phyloP scores from a whole-genome alignment of 345 rosid species.

The Punica granatum region DNA sequence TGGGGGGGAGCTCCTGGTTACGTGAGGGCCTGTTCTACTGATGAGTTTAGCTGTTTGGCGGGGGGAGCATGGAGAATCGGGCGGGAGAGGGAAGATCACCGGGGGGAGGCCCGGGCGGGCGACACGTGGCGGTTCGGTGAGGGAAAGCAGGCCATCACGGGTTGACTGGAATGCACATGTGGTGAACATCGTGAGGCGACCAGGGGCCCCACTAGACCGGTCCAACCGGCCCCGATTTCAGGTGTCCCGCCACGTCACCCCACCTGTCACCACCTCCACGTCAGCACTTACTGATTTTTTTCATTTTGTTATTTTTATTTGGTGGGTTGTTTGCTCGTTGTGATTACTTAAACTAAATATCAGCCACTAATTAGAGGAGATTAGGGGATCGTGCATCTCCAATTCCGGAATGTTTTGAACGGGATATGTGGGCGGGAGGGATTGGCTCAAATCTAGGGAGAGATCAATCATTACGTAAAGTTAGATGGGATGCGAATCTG shows the following conservation, averaged over 20 bases:
- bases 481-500: no score
- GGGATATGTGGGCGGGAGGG: background rate
- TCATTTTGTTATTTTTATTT: background rate
- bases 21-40: slow-evolving; percentile 3
- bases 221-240: slow-evolving; percentile 1
- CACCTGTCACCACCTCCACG: background rate
- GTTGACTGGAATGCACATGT: slow-evolving; percentile 11
- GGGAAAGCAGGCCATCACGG: background rate
- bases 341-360: background rate
- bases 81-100: background rate
- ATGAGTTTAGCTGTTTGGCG: background rate
- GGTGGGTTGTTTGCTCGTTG: background rate
- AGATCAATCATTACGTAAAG: background rate
- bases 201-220: background rate
- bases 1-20: background rate
- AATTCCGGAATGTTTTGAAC: background rate
- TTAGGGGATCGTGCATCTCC: background rate
- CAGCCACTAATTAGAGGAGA: background rate
- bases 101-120: background rate
- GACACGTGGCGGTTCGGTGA: slow-evolving; percentile 12
- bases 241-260: slow-evolving; percentile 10
- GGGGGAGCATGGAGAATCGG: background rate
- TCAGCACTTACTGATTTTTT: background rate
- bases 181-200: background rate
- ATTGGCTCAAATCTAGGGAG: background rate